These are phyloP conservation scores for Coemansia sp. DNA, from an alignment of 192 early-diverging fungal species.

Conservation along the genomic window DNA sequence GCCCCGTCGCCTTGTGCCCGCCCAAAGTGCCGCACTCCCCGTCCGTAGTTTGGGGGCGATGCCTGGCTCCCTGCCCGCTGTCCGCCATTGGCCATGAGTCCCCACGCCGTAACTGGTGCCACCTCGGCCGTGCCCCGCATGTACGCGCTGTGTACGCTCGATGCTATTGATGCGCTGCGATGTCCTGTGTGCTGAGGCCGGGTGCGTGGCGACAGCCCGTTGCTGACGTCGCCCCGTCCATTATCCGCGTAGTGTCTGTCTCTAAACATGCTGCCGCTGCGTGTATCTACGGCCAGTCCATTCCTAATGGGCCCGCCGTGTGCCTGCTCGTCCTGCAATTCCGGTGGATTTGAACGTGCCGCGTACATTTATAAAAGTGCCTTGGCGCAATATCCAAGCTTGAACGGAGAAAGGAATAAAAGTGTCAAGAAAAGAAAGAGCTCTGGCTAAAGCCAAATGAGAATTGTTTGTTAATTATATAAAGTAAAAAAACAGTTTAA, in stretches of 20 bases:
- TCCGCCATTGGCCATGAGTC: slow-evolving; percentile 15
- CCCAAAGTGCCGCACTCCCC: slow-evolving; percentile 5
- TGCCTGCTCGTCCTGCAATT: slow-evolving; percentile 7
- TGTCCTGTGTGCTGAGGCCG: slow-evolving; percentile 1
- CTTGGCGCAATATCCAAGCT: not conserved
- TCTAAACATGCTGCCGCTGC: slow-evolving; percentile 3
- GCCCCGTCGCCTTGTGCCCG: slow-evolving; percentile 11
- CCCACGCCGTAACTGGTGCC: slow-evolving; percentile 33
- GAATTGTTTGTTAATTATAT: not conserved
- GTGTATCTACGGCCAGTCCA: slow-evolving; percentile 30
- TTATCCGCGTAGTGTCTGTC: not conserved
- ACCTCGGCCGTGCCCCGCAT: slow-evolving; percentile 24
- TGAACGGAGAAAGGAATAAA: slow-evolving; percentile 1
- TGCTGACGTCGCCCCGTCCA: not conserved
- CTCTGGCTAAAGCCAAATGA: not conserved
- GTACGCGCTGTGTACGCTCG: not conserved
- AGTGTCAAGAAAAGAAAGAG: not conserved
- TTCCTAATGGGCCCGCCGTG: slow-evolving; percentile 9
- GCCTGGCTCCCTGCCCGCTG: slow-evolving; percentile 1
- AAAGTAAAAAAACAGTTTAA: slow-evolving; percentile 3
- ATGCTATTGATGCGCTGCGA: not conserved
- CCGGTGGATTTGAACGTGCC: not conserved
- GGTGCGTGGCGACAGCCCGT: not conserved
- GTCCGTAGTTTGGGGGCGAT: slow-evolving; percentile 15
- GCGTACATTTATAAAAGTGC: slow-evolving; percentile 2